Evolutionary conservation across 2,329 filamentous ascomycete species (phyloP).

Genomic region (Tolypocladium inflatum): DNA sequence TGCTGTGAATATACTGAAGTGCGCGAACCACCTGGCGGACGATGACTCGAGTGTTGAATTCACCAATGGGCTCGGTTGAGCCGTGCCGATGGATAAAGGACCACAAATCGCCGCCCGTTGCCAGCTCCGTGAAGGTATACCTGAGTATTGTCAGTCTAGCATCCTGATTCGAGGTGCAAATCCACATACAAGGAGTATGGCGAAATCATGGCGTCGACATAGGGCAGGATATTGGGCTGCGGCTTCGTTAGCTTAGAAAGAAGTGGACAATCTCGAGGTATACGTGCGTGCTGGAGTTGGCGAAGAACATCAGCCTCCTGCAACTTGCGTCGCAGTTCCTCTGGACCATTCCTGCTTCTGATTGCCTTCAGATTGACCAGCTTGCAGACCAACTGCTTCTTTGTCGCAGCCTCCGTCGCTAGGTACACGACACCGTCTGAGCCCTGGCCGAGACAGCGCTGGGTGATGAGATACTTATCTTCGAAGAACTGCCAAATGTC

Average conservation of each 20-base stretch:
- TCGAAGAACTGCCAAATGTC: conserved; percentile 16
- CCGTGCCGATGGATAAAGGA: conserved; percentile 33
- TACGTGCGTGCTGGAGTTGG: conserved; percentile 42
- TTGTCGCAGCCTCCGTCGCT: conserved; percentile 35
- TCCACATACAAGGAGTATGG: conserved; percentile 32
- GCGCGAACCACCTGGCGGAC: conserved; percentile 37
- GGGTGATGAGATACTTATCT: conserved; percentile 21
- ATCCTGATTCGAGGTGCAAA: not conserved
- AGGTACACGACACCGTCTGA: conserved; percentile 27
- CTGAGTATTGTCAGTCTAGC: conserved; percentile 17
- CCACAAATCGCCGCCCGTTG: conserved; percentile 43
- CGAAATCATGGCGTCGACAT: conserved; percentile 41
- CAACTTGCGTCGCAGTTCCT: conserved; percentile 26
- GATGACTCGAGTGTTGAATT: conserved; percentile 34
- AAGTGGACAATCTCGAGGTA: not conserved
- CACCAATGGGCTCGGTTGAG: conserved; percentile 15
- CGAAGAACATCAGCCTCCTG: conserved; percentile 44
- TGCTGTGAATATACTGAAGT: conserved; percentile 37
- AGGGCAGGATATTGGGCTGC: conserved; percentile 45
- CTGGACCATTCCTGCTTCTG: conserved; percentile 13
- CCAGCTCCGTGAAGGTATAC: conserved; percentile 48
- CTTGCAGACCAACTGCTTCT: conserved; percentile 60
- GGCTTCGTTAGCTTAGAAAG: conserved; percentile 5
- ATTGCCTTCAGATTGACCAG: conserved; percentile 40
- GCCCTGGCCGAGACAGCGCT: conserved; percentile 26